Percentiles rank a stretch among this genome's conserved stretches.
Evolutionary conservation across 495 filamentous ascomycete genomes (phyloP).

Genomic region (Staphylotrichum tortipilum): DNA sequence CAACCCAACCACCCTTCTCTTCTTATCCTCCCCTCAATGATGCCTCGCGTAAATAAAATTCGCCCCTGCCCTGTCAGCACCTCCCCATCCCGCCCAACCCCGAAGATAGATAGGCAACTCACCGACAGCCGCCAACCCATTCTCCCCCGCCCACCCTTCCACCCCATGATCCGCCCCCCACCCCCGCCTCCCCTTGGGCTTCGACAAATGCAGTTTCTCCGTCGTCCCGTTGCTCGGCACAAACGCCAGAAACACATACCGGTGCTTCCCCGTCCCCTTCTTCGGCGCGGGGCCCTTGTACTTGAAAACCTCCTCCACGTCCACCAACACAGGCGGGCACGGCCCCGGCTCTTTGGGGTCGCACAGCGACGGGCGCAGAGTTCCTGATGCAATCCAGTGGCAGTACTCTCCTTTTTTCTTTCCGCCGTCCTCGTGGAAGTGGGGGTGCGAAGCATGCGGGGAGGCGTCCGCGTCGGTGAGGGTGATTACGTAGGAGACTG

Average conservation of each 20-base stretch:
- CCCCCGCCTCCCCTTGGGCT: slow-evolving; percentile 48
- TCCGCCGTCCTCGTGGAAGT: no score
- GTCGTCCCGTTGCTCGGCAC: slow-evolving; percentile 33
- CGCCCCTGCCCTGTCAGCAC: no score
- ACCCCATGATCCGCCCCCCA: slow-evolving; percentile 55
- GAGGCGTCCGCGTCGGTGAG: slow-evolving; percentile 66
- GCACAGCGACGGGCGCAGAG: slow-evolving; percentile 20
- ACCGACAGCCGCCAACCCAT: slow-evolving; percentile 54
- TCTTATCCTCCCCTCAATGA: no score
- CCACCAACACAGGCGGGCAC: neutral
- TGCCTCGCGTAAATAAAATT: no score
- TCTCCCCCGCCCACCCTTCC: slow-evolving; percentile 53
- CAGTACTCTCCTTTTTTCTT: no score
- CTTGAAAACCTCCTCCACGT: slow-evolving; percentile 39
- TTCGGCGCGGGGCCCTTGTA: slow-evolving; percentile 58
- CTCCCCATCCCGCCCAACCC: no score
- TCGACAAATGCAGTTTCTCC: slow-evolving; percentile 37
- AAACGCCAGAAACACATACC: slow-evolving; percentile 59
- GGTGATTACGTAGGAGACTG: slow-evolving; percentile 32
- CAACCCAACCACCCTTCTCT: no score
- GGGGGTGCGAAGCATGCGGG: no score
- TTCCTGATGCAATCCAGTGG: slow-evolving; percentile 51
- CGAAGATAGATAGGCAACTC: no score
- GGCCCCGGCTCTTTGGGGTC: neutral
- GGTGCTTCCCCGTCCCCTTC: slow-evolving; percentile 55